A percentile compares a stretch with the other conserved stretches of the same genome.
Evolutionary conservation across 306 rosid species (phyloP).

Genomic region (Vigna nakashimae): DNA sequence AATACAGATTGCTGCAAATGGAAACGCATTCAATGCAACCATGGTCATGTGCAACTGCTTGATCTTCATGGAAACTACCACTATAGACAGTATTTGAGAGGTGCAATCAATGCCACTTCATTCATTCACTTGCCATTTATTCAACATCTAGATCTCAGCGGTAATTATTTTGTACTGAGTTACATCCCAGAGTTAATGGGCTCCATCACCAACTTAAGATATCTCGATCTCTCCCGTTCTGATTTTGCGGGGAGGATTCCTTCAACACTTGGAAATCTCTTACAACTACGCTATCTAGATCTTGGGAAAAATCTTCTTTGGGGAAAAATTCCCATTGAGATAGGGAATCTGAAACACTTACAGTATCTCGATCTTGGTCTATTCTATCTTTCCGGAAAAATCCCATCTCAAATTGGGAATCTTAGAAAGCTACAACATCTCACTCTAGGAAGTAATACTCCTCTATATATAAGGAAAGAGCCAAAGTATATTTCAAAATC

Average conservation of each 20-base stretch:
- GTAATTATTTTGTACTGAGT: rapidly evolving
- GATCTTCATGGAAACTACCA: too few species aligned
- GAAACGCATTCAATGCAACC: too few species aligned
- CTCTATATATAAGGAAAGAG: not conserved
- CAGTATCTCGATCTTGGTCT: not conserved
- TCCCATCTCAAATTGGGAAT: not conserved
- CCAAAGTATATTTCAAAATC: too few species aligned
- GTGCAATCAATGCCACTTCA: too few species aligned
- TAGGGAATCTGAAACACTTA: not conserved
- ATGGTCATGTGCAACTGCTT: too few species aligned
- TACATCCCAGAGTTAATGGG: not conserved
- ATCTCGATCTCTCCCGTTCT: conserved; percentile 6
- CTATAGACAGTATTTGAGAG: too few species aligned
- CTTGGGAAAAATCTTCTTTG: not conserved
- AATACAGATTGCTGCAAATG: too few species aligned
- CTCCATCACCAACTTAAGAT: not conserved
- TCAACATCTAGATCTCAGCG: conserved; percentile 19
- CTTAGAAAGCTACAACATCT: not conserved
- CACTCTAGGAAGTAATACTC: not conserved
- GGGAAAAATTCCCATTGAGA: not conserved
- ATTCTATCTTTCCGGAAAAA: not conserved
- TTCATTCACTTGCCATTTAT: not conserved
- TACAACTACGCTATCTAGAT: not conserved
- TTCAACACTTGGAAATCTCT: not conserved
- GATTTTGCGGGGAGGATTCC: not conserved